These are phyloP conservation scores for Ustilago hordei DNA, from an alignment of 1,284 basidiomycete genomes.

Conservation along the genomic window DNA sequence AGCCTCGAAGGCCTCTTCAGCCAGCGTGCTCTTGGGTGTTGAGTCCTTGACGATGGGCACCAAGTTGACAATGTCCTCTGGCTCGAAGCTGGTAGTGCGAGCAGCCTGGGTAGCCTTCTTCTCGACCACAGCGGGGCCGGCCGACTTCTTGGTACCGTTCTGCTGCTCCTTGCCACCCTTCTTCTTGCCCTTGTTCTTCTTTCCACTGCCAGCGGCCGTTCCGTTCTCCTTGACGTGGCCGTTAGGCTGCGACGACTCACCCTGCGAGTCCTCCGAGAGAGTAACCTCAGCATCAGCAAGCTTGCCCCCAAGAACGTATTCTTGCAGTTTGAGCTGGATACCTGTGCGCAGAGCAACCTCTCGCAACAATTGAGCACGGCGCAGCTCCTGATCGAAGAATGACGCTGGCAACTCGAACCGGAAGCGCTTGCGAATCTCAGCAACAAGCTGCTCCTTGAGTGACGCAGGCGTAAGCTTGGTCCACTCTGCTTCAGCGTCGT, in stretches of 20 bases:
- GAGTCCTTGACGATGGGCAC: conserved; percentile 73
- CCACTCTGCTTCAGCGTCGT: conserved; percentile 67
- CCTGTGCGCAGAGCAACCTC: conserved; percentile 73
- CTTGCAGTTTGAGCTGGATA: conserved; percentile 73
- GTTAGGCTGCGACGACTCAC: conserved; percentile 67
- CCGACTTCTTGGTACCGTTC: conserved; percentile 45
- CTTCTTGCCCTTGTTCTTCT: conserved; percentile 55
- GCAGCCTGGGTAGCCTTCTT: conserved; percentile 41
- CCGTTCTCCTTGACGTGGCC: conserved; percentile 25
- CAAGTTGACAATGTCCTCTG: conserved; percentile 73
- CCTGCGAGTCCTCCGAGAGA: conserved; percentile 51
- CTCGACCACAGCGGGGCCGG: conserved; percentile 15
- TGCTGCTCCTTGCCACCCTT: conserved; percentile 40
- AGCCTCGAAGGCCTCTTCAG: conserved; percentile 74
- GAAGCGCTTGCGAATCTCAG: conserved; percentile 72
- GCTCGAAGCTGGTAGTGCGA: conserved; percentile 71
- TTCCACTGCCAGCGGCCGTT: conserved; percentile 9
- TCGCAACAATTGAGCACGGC: conserved; percentile 72
- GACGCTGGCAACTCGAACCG: conserved; percentile 71
- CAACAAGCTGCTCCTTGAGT: conserved; percentile 70
- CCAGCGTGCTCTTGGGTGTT: conserved; percentile 72
- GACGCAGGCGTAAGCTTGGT: conserved; percentile 72
- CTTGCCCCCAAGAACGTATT: conserved; percentile 71
- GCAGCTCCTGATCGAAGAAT: conserved; percentile 69
- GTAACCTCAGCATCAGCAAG: conserved; percentile 24